These are phyloP conservation scores for Cryptococcus depauperatus DNA, from an alignment of 1,284 basidiomycete genomes.

Conservation along the genomic window DNA sequence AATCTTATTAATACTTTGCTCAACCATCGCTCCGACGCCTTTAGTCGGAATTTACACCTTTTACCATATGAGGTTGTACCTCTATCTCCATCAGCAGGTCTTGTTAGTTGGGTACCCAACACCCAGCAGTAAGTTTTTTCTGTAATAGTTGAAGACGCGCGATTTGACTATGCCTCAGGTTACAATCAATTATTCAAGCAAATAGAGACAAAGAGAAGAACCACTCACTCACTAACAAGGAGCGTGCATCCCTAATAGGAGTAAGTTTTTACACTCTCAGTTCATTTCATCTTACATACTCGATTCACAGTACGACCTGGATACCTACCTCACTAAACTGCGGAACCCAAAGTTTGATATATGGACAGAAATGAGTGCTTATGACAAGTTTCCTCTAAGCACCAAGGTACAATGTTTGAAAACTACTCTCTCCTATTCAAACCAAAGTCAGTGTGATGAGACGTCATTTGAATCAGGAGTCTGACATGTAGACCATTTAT, in stretches of 20 bases:
- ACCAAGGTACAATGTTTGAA: constrained; percentile 34
- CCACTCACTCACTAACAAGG: constrained; percentile 25
- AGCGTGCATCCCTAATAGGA: constrained; percentile 35
- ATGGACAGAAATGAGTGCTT: constrained; percentile 27
- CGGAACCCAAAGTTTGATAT: constrained; percentile 25
- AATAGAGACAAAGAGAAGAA: constrained; percentile 30
- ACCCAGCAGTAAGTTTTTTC: constrained; percentile 30
- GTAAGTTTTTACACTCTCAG: constrained; percentile 16
- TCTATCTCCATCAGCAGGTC: constrained; percentile 31
- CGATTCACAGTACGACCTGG: constrained; percentile 23
- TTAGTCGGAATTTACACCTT: constrained; percentile 33
- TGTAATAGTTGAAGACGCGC: background rate
- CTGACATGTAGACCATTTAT: background rate
- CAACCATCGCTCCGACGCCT: constrained; percentile 35
- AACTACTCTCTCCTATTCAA: constrained; percentile 31
- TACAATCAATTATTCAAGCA: constrained; percentile 30
- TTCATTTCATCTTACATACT: background rate
- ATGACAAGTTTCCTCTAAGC: constrained; percentile 33
- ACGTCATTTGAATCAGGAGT: too few species aligned
- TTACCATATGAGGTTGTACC: constrained; percentile 38
- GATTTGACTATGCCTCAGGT: constrained; percentile 10
- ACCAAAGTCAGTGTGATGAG: constrained; percentile 34
- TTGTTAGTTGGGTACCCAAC: constrained; percentile 38
- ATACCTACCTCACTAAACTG: constrained; percentile 17
- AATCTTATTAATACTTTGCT: constrained; percentile 38